Conservation (phyloP, 345 rosid genomes). For the Eucalyptus dawsonii region DNA sequence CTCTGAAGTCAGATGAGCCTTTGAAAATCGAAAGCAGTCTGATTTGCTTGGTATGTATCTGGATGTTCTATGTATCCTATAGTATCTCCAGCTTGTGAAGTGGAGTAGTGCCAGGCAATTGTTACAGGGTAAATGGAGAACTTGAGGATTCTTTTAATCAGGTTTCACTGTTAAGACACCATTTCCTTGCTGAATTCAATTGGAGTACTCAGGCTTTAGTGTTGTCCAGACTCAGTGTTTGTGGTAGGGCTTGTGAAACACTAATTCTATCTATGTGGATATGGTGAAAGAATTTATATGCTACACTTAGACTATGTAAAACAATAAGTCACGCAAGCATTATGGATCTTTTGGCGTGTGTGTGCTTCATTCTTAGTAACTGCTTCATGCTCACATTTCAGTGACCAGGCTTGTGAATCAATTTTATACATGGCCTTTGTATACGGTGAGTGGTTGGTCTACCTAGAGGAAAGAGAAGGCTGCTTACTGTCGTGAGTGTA, state of each 20-base stretch:
- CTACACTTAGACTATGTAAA: neutral
- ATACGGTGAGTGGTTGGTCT: neutral
- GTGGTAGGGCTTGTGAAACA: neutral
- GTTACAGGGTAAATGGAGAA: neutral
- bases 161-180: neutral
- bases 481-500: neutral
- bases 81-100: neutral
- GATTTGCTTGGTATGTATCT: neutral
- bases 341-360: neutral
- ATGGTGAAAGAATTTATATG: neutral
- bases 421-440: neutral
- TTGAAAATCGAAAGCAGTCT: neutral
- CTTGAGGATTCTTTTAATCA: neutral
- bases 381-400: neutral
- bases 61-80: neutral
- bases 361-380: neutral
- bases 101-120: neutral
- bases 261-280: neutral
- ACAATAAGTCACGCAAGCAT: neutral
- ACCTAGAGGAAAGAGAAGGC: neutral
- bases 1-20: neutral
- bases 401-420: neutral
- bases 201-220: neutral
- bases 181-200: neutral
- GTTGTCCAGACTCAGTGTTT: neutral